Base-by-base conservation (phyloP, 768 basidiomycete genomes). In the Suillus lakei region DNA sequence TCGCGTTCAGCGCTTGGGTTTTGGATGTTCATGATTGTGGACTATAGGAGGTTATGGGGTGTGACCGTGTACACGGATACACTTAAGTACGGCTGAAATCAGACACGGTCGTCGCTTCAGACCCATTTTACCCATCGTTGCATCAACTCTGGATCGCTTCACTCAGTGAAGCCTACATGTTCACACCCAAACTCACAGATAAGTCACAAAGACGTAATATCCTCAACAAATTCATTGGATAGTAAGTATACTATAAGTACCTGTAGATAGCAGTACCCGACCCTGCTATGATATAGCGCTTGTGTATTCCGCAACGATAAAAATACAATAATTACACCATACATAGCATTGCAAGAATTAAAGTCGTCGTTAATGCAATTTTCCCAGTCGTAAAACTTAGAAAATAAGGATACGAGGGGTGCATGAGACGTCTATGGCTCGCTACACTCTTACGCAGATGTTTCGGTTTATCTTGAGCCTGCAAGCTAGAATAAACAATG, bases 1-100 rank as follows among this genome's bases (percentile, higher is more conserved):
- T 88, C 91, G 61, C 91, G 83, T 39, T 90, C 80, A 48, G 79
- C 72, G 58, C 72, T 71, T 36, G 88, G 88, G 32, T 84, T 74
- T 41, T 83, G 84, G 63, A 85, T 70, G 72, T 88, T 90, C 87
- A 86, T 86, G 62, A 74, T 79, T 65, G 43, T 69, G 63, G 58
- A 23, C n/a, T 36, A 55, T 55, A 55, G 54, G 34, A 55, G 54
- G n/a, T n/a, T 48, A n/a, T 34, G 34, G 9, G n/a, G n/a, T 46
- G 23, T 48, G 23, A 26, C 46, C 32, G 54, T 55, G 32, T 9
- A 2, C 8, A 53, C 26, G 26, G 15, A 28, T 8, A 53, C 28
- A 53, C 30, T 54, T 54, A 59, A 41, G 39, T 59, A 41, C 16
- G 38, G 8, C 6, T 23, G 56, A 38, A 58, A 16, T 58, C 56